A percentile compares a stretch with the other conserved stretches of the same genome.
Conservation (phyloP, 2,329 filamentous ascomycete species). For the Penicillium corylophilum region DNA sequence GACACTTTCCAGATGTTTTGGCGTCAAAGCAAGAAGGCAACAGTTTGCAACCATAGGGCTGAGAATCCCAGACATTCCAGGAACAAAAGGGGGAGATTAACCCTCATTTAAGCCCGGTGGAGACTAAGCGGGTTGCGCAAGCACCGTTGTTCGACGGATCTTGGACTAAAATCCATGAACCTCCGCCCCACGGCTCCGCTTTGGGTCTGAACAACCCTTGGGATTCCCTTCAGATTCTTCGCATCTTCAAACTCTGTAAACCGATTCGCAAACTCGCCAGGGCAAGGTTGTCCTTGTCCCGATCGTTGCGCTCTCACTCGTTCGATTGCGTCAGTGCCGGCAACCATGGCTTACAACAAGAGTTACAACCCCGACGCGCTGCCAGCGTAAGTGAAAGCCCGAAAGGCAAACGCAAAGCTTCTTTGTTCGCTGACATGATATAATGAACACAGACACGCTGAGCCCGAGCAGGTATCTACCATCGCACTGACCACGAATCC, state of each 20-base stretch:
- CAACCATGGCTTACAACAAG: constrained; percentile 85
- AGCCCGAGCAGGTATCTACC: constrained; percentile 64
- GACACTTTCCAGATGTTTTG: neutral
- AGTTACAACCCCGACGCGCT: constrained; percentile 92
- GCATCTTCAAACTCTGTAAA: neutral
- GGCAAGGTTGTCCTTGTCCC: constrained; percentile 4
- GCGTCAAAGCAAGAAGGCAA: neutral
- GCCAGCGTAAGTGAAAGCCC: constrained; percentile 66
- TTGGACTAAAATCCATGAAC: constrained; percentile 16
- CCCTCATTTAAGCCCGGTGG: neutral
- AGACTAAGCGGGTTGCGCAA: neutral
- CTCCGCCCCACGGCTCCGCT: constrained; percentile 28
- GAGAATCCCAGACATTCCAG: neutral
- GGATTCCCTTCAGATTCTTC: neutral
- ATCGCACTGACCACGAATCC: neutral
- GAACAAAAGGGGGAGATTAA: neutral
- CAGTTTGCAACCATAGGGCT: neutral
- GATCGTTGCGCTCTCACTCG: constrained; percentile 1
- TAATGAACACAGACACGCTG: constrained; percentile 60
- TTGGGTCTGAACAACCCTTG: constrained; percentile 8
- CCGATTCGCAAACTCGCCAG: neutral
- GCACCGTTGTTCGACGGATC: neutral
- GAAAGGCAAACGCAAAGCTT: neutral
- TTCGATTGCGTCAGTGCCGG: constrained; percentile 27
- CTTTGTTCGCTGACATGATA: constrained; percentile 16